Evolutionary conservation across 306 rosid species (phyloP).

Genomic region (Lathyrus tuberosus): DNA sequence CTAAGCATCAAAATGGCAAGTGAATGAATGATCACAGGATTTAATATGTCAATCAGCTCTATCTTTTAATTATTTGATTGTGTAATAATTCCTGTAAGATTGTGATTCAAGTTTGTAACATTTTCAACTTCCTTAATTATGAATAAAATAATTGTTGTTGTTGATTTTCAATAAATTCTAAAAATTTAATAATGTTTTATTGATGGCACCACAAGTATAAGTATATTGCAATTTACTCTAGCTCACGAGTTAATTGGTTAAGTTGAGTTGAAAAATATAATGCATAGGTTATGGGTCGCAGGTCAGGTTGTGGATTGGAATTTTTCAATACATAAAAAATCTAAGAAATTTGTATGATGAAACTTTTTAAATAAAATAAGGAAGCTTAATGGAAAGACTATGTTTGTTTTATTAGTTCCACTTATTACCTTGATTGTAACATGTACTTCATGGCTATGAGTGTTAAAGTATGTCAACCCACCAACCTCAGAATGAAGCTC

Average conservation of each 20-base stretch:
- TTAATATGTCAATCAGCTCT: not conserved
- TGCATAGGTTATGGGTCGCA: not conserved
- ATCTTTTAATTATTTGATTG: not conserved
- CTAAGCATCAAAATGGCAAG: not conserved
- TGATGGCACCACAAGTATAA: not conserved
- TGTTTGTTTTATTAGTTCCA: not conserved
- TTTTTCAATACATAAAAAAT: not conserved
- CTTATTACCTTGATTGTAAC: no score
- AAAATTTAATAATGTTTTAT: not conserved
- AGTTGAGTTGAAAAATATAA: not conserved
- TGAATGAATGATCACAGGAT: not conserved
- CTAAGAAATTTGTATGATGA: not conserved
- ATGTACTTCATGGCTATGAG: no score
- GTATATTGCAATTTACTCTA: not conserved
- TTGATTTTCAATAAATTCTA: not conserved
- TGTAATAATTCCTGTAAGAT: not conserved
- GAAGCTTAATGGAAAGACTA: not conserved
- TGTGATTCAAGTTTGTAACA: slow-evolving; percentile 11
- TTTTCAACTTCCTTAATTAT: not conserved
- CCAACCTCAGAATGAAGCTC: no score
- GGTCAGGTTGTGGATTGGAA: slow-evolving; percentile 1
- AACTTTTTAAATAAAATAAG: not conserved
- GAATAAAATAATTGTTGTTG: not conserved
- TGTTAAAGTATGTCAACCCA: no score
- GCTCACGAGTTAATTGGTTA: not conserved